These are phyloP conservation scores for Pharnaceum exiguum DNA, from an alignment of 148 eudicot genomes.

Conservation along the genomic window DNA sequence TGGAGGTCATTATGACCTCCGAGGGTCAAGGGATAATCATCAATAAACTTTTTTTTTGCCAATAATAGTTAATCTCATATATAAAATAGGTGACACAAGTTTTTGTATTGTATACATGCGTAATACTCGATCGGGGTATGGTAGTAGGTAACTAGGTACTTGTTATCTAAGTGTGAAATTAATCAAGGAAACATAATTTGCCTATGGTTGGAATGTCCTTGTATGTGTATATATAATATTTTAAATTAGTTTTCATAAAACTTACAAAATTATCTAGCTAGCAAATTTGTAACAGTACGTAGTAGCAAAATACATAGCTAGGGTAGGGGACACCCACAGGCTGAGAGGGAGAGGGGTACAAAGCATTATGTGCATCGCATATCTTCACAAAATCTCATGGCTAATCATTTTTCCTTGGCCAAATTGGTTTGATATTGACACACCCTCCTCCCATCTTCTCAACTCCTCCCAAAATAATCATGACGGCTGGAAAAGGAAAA, in stretches of 20 bases:
- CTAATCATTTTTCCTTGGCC: slow-evolving; percentile 25
- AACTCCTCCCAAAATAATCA: slow-evolving; percentile 13
- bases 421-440: slow-evolving; percentile 12
- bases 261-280: background rate
- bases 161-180: too few relatives aligned
- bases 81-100: too few relatives aligned
- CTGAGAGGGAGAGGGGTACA: slow-evolving; percentile 7
- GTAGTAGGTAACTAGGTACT: too few relatives aligned
- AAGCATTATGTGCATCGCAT: slow-evolving; percentile 8
- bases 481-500: too few relatives aligned
- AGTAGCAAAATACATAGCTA: background rate
- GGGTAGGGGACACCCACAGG: slow-evolving; percentile 1
- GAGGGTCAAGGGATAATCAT: too few relatives aligned
- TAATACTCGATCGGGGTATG: too few relatives aligned
- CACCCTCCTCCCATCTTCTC: background rate
- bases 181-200: background rate
- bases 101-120: too few relatives aligned
- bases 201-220: too few relatives aligned
- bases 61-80: too few relatives aligned
- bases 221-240: too few relatives aligned
- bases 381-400: slow-evolving; percentile 26
- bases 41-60: too few relatives aligned
- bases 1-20: too few relatives aligned
- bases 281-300: background rate
- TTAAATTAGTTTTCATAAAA: background rate